Evolutionary conservation across 169 alveolate species (phyloP).

Genomic region (Babesia ovis): DNA sequence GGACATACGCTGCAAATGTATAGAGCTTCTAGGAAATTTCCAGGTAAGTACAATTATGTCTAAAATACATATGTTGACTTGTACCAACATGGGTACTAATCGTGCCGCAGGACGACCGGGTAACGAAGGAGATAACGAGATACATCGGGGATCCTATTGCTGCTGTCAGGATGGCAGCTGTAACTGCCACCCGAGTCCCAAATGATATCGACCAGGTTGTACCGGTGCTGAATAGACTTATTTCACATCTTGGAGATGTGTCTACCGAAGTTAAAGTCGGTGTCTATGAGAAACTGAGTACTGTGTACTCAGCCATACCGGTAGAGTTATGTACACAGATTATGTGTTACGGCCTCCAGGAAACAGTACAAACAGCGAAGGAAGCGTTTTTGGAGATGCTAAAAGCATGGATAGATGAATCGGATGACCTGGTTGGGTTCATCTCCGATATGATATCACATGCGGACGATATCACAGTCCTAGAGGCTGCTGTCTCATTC

Average conservation of each 20-base stretch:
- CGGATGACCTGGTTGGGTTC: slow-evolving; percentile 22
- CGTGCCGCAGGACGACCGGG: slow-evolving; percentile 7
- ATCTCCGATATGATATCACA: slow-evolving; percentile 34
- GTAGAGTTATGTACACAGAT: slow-evolving; percentile 34
- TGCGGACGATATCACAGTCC: slow-evolving; percentile 12
- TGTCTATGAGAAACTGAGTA: slow-evolving; percentile 35
- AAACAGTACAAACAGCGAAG: slow-evolving; percentile 6
- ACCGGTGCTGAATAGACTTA: slow-evolving; percentile 14
- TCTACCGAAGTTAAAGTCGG: slow-evolving; percentile 33
- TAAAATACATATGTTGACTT: background rate
- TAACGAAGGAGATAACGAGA: background rate
- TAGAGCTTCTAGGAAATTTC: slow-evolving; percentile 20
- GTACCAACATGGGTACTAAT: background rate
- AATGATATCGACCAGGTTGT: background rate
- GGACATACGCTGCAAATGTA: slow-evolving; percentile 39
- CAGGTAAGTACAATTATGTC: slow-evolving; percentile 19
- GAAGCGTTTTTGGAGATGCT: slow-evolving; percentile 29
- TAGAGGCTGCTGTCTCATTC: slow-evolving; percentile 17
- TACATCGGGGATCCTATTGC: slow-evolving; percentile 19
- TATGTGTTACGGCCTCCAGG: slow-evolving; percentile 28
- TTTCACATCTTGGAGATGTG: slow-evolving; percentile 29
- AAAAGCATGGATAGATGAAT: slow-evolving; percentile 13
- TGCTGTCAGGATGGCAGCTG: slow-evolving; percentile 30
- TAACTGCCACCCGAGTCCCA: slow-evolving; percentile 11
- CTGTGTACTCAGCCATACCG: slow-evolving; percentile 15